Conservation (phyloP, 192 early-diverging fungal genomes). For the Backusella tuberculispora region DNA sequence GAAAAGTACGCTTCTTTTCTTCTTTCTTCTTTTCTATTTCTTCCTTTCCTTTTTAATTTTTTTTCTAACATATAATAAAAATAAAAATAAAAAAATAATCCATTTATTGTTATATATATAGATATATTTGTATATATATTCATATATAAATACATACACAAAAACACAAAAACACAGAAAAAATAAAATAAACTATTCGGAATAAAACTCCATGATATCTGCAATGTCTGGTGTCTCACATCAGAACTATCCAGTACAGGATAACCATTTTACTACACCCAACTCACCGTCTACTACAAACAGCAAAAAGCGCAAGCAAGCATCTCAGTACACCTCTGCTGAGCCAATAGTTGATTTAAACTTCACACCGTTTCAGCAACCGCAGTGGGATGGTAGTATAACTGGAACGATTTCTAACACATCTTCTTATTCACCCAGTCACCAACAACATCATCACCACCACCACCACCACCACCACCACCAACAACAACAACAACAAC, state of each 20-base stretch:
- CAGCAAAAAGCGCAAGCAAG: conserved; percentile 3
- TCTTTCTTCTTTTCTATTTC: conserved; percentile 6
- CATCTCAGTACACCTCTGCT: not conserved
- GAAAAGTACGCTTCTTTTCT: not conserved
- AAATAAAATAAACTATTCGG: not conserved
- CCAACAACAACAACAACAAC: too few relatives aligned
- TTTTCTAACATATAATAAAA: not conserved
- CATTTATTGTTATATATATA: conserved; percentile 9
- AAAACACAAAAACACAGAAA: not conserved
- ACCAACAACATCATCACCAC: not conserved
- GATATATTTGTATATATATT: conserved; percentile 4
- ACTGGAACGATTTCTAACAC: not conserved
- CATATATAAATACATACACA: conserved; percentile 12
- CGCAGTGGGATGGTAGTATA: not conserved
- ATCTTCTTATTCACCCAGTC: not conserved
- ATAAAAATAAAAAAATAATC: conserved; percentile 8
- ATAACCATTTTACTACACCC: not conserved
- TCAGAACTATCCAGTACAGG: conserved; percentile 3
- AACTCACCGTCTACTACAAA: not conserved
- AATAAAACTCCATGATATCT: not conserved
- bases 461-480: not conserved
- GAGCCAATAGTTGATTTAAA: not conserved
- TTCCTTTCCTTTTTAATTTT: conserved; percentile 11
- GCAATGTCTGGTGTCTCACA: not conserved
- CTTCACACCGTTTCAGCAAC: conserved; percentile 5